Evolutionary conservation across 495 filamentous ascomycete species (phyloP).

Genomic region (Sporormia fimetaria): DNA sequence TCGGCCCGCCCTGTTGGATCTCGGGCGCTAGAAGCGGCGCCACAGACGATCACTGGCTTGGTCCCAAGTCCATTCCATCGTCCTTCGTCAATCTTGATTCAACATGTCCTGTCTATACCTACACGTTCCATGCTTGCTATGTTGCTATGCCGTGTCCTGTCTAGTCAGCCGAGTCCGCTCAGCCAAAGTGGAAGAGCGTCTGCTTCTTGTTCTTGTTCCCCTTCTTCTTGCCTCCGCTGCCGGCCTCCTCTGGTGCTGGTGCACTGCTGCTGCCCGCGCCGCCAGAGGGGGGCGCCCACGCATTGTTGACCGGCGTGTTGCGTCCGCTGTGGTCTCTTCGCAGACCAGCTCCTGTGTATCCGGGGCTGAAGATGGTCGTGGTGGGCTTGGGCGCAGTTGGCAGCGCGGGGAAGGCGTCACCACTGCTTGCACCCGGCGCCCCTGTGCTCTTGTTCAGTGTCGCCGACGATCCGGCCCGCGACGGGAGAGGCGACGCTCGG

Average conservation of each 20-base stretch:
- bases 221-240: constrained; percentile 50
- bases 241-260: constrained; percentile 4
- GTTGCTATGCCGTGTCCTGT: no score
- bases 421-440: no score
- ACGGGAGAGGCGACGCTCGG: constrained; percentile 22
- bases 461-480: constrained; percentile 27
- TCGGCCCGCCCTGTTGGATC: no score
- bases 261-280: constrained; percentile 26
- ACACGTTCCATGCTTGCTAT: no score
- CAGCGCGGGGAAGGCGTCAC: constrained; percentile 69
- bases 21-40: no score
- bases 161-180: no score
- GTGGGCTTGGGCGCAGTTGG: constrained; percentile 68
- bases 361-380: constrained; percentile 57
- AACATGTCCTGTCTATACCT: no score
- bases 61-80: no score
- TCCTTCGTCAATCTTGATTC: no score
- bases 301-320: constrained; percentile 28
- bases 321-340: constrained; percentile 48
- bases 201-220: constrained; percentile 75
- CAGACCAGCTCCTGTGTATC: constrained; percentile 60
- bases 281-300: constrained; percentile 36
- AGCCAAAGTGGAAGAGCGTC: constrained; percentile 47
- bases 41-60: no score
- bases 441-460: constrained; percentile 26